These are phyloP conservation scores for Curvularia spicifera DNA, from an alignment of 2,329 filamentous ascomycete genomes.

Conservation along the genomic window DNA sequence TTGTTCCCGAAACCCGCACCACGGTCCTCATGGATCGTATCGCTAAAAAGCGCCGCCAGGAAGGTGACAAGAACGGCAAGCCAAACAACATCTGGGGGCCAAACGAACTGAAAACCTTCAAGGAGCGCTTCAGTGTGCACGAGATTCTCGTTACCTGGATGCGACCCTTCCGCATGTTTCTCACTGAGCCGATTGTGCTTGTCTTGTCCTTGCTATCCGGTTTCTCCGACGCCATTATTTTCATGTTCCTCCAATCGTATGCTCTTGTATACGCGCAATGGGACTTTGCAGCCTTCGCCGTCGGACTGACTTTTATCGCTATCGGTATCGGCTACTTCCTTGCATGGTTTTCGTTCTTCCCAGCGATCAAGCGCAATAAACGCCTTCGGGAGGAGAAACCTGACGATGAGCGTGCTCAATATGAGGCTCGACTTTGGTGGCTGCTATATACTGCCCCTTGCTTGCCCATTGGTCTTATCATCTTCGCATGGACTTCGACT, in stretches of 20 bases:
- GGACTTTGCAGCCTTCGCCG: slow-evolving; percentile 63
- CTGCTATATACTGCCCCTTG: slow-evolving; percentile 67
- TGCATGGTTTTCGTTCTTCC: slow-evolving; percentile 67
- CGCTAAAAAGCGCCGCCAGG: slow-evolving; percentile 74
- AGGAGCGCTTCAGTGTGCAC: slow-evolving; percentile 47
- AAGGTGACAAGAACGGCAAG: slow-evolving; percentile 65
- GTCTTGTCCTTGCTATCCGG: slow-evolving; percentile 74
- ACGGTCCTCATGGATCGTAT: slow-evolving; percentile 80
- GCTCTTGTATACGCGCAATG: slow-evolving; percentile 71
- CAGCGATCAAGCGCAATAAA: slow-evolving; percentile 53
- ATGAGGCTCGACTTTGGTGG: slow-evolving; percentile 67
- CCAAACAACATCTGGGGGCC: slow-evolving; percentile 72
- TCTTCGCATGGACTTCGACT: slow-evolving; percentile 73
- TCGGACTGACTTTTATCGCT: slow-evolving; percentile 69
- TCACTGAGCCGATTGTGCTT: slow-evolving; percentile 77
- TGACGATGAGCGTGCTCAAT: slow-evolving; percentile 41
- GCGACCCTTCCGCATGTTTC: slow-evolving; percentile 73
- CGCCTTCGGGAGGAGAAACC: slow-evolving; percentile 38
- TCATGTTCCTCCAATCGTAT: slow-evolving; percentile 78
- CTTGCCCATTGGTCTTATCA: slow-evolving; percentile 71
- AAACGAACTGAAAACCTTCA: slow-evolving; percentile 65
- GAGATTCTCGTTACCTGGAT: slow-evolving; percentile 60
- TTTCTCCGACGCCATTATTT: slow-evolving; percentile 78
- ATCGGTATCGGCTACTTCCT: slow-evolving; percentile 67
- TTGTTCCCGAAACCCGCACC: slow-evolving; percentile 78